Conservation (phyloP, 1,284 basidiomycete genomes). For the Tylopilus sp. region DNA sequence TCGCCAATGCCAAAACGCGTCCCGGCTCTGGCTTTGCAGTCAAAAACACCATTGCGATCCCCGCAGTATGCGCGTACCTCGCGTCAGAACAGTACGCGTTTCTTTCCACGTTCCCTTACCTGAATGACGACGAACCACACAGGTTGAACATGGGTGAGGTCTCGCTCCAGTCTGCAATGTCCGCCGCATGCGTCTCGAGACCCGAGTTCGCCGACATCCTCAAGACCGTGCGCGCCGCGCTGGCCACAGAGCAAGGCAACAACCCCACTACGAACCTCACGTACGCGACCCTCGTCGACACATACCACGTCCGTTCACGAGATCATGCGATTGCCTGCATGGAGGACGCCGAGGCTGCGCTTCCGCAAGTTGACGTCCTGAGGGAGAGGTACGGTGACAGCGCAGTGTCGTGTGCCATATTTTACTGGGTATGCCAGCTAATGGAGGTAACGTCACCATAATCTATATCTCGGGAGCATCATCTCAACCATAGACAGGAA, state of each 20-base stretch:
- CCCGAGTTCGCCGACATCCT: slow-evolving; percentile 23
- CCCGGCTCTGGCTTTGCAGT: too few species aligned
- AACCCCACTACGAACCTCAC: slow-evolving; percentile 8
- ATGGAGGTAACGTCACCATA: slow-evolving; percentile 23
- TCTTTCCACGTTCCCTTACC: neutral
- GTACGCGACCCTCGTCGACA: slow-evolving; percentile 25
- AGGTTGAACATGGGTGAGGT: slow-evolving; percentile 31
- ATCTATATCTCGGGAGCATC: neutral
- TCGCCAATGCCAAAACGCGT: slow-evolving; percentile 27
- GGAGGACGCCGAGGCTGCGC: too few species aligned
- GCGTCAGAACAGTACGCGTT: too few species aligned
- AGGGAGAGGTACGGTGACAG: slow-evolving; percentile 17
- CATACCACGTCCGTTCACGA: slow-evolving; percentile 11
- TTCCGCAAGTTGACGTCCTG: slow-evolving; percentile 17
- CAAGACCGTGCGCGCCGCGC: too few species aligned
- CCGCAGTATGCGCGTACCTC: too few species aligned
- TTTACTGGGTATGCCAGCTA: slow-evolving; percentile 33
- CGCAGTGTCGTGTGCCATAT: slow-evolving; percentile 27
- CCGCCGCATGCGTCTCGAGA: slow-evolving; percentile 24
- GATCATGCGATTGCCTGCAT: too few species aligned
- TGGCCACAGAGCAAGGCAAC: slow-evolving; percentile 6
- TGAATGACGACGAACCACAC: neutral
- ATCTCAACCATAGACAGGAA: slow-evolving; percentile 14
- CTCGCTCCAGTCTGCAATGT: slow-evolving; percentile 24
- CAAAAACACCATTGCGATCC: too few species aligned